Percentiles rank a stretch among this genome's conserved stretches.
Conservation (phyloP, 1,284 basidiomycete genomes). For the Heliocybe sulcata region DNA sequence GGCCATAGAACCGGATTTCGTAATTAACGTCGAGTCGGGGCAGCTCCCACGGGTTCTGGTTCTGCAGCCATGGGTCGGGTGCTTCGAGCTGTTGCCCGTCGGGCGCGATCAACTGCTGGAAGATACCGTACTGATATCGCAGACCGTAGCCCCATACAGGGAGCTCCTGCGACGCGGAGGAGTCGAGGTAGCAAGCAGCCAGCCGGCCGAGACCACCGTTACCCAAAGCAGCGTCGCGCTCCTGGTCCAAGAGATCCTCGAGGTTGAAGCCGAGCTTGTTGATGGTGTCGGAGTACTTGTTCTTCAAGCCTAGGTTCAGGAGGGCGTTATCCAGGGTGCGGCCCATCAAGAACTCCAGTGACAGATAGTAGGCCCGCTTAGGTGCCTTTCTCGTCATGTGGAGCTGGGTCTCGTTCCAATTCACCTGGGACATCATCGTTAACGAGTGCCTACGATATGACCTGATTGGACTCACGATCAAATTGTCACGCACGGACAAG, state of each 20-base stretch:
- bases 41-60: conserved; percentile 87
- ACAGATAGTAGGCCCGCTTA: conserved; percentile 85
- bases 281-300: conserved; percentile 62
- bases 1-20: conserved; percentile 82
- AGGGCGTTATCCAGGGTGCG: conserved; percentile 68
- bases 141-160: conserved; percentile 89
- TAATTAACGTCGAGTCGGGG: conserved; percentile 78
- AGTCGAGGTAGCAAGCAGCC: conserved; percentile 90
- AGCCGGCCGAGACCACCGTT: conserved; percentile 88
- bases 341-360: conserved; percentile 84
- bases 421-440: conserved; percentile 37
- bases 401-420: conserved; percentile 76
- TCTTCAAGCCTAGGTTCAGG: conserved; percentile 80
- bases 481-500: conserved; percentile 77
- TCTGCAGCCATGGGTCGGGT: conserved; percentile 88
- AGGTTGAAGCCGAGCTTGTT: conserved; percentile 79
- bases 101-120: conserved; percentile 85
- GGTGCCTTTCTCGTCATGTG: conserved; percentile 65
- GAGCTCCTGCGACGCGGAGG: conserved; percentile 73
- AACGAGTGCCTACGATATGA: neutral
- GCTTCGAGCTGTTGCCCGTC: conserved; percentile 81
- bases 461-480: conserved; percentile 48
- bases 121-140: conserved; percentile 88
- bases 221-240: conserved; percentile 86
- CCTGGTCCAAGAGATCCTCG: conserved; percentile 80